Conservation (phyloP, 2,329 filamentous ascomycete species). For the Neodidymelliopsis sp. region DNA sequence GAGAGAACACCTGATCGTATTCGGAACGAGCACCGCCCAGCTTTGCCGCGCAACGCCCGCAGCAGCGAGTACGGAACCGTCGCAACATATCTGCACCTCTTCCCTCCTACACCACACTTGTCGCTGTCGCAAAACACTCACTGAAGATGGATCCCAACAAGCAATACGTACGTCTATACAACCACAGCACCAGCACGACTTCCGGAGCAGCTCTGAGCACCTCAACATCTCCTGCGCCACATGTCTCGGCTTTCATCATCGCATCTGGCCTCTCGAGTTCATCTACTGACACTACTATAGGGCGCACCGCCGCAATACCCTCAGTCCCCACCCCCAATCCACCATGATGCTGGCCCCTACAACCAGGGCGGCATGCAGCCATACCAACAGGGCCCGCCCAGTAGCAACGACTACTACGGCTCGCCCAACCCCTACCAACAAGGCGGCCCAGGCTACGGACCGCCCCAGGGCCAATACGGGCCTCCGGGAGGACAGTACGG, state of each 20-base stretch:
- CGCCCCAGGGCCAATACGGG: constrained; percentile 34
- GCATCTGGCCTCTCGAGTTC: constrained; percentile 11
- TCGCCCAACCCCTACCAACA: constrained; percentile 35
- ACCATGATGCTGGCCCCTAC: constrained; percentile 40
- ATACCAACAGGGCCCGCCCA: constrained; percentile 23
- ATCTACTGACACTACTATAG: constrained; percentile 25
- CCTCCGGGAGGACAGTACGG: constrained; percentile 35
- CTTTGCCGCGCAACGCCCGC: constrained; percentile 27
- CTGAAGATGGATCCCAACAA: constrained; percentile 22
- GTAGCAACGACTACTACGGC: constrained; percentile 25
- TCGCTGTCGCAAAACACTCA: not conserved
- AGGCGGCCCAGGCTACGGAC: constrained; percentile 22
- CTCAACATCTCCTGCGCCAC: constrained; percentile 6
- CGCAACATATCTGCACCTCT: constrained; percentile 11
- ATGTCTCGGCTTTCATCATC: constrained; percentile 7
- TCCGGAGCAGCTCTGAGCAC: not conserved
- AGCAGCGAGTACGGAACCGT: constrained; percentile 11
- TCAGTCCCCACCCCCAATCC: constrained; percentile 39
- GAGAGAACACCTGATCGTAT: not conserved
- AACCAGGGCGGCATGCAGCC: constrained; percentile 25
- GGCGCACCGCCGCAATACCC: constrained; percentile 48
- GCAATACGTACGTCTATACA: constrained; percentile 38
- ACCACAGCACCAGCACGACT: not conserved
- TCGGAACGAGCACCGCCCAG: constrained; percentile 27
- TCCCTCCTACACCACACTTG: constrained; percentile 18